These are phyloP conservation scores for Hippophae tibetana DNA, from an alignment of 306 rosid genomes.

Conservation along the genomic window DNA sequence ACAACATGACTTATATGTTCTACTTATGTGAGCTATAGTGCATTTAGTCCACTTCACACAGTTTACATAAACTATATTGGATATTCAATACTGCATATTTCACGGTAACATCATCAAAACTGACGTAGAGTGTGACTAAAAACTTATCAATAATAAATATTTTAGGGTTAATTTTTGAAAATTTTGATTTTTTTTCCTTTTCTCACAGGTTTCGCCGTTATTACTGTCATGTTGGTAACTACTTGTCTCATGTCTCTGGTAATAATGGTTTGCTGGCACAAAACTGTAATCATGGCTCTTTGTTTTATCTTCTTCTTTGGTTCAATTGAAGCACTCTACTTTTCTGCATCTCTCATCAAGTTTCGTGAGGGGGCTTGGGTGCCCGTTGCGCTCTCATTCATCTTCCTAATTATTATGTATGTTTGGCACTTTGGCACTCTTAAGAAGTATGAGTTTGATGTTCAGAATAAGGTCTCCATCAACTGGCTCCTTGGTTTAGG, in stretches of 20 bases:
- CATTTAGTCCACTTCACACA: no score
- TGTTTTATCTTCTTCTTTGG: constrained; percentile 83
- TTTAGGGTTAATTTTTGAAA: neutral
- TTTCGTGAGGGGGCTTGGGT: constrained; percentile 98
- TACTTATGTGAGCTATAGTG: no score
- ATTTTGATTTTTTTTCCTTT: constrained; percentile 11
- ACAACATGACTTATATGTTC: no score
- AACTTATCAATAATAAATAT: no score
- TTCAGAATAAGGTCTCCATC: constrained; percentile 87
- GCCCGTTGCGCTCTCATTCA: constrained; percentile 79
- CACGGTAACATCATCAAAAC: no score
- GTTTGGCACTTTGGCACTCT: constrained; percentile 94
- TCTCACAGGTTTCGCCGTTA: constrained; percentile 81
- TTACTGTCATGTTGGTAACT: constrained; percentile 91
- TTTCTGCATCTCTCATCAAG: constrained; percentile 94
- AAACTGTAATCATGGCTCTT: constrained; percentile 47
- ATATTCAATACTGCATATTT: no score
- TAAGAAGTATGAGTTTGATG: constrained; percentile 90
- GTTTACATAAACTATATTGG: no score
- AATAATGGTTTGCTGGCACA: constrained; percentile 85
- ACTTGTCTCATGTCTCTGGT: constrained; percentile 96
- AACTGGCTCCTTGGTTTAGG: constrained; percentile 84
- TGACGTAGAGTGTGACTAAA: no score
- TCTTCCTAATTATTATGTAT: constrained; percentile 74
- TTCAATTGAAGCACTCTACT: constrained; percentile 90